phyloP scores from a whole-genome alignment of 2,329 filamentous ascomycete genomes.

The Dendryphion nanum region DNA sequence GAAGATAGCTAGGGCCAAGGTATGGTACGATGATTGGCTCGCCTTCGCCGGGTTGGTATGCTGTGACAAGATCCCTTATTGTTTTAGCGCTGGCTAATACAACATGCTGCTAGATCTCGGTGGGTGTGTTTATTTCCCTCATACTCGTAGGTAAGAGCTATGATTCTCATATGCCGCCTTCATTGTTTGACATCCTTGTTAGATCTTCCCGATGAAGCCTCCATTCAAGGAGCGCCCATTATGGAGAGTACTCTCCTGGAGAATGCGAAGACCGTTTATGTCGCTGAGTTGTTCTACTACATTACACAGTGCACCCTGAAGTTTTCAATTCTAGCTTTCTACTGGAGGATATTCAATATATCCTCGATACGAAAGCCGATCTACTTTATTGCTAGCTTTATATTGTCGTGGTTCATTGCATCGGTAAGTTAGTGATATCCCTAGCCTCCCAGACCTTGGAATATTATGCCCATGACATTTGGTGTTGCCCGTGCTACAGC shows the following conservation, averaged over 20 bases:
- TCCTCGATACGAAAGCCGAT: conserved; percentile 9
- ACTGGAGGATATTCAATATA: conserved; percentile 24
- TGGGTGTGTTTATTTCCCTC: conserved; percentile 4
- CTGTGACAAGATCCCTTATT: not conserved
- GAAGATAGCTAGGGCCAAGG: conserved; percentile 2
- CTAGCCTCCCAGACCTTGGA: not conserved
- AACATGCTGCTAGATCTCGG: conserved; percentile 1
- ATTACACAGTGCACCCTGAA: conserved; percentile 16
- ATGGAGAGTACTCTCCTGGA: not conserved
- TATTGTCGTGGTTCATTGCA: conserved; percentile 17
- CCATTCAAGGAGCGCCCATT: not conserved
- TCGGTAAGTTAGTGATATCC: conserved; percentile 10
- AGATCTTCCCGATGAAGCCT: not conserved
- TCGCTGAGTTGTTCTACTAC: conserved; percentile 19
- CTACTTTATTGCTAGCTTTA: conserved; percentile 9
- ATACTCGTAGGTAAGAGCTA: conserved; percentile 4
- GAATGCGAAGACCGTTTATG: conserved; percentile 9
- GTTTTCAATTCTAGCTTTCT: conserved; percentile 23
- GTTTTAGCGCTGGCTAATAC: conserved; percentile 1
- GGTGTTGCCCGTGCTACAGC: not conserved
- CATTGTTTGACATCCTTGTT: conserved; percentile 3
- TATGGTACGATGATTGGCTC: conserved; percentile 5
- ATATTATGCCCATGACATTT: not conserved
- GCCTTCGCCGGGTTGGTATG: conserved; percentile 3
- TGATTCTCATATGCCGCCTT: not conserved